A percentile compares a stretch with the other conserved stretches of the same genome.
Conservation (phyloP, 2,329 filamentous ascomycete genomes). For the Endoconidiophora polonica region DNA sequence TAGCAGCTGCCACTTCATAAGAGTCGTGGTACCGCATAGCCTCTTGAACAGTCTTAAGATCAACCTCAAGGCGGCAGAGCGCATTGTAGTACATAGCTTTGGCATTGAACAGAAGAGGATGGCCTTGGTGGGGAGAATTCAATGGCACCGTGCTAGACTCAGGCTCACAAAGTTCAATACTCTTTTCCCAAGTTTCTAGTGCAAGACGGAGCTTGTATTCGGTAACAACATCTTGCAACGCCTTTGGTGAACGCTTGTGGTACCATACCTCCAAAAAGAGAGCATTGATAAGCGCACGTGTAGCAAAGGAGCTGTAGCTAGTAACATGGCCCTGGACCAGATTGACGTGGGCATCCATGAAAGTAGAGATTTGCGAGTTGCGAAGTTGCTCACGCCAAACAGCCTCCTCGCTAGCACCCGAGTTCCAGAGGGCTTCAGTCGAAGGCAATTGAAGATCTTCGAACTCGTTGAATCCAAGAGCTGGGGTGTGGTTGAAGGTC, state of each 20-base stretch:
- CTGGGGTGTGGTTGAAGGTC: constrained; percentile 95
- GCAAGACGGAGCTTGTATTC: constrained; percentile 95
- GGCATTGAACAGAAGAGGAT: constrained; percentile 87
- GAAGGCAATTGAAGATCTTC: constrained; percentile 85
- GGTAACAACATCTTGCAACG: constrained; percentile 88
- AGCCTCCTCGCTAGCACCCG: constrained; percentile 59
- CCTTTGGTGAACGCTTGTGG: constrained; percentile 95
- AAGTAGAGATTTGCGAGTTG: constrained; percentile 64
- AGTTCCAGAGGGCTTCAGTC: constrained; percentile 86
- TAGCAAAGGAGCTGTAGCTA: constrained; percentile 90
- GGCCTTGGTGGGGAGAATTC: constrained; percentile 80
- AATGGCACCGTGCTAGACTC: constrained; percentile 78
- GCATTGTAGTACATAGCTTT: constrained; percentile 95
- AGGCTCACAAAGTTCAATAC: constrained; percentile 79
- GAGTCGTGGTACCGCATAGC: constrained; percentile 92
- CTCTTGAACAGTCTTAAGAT: constrained; percentile 90
- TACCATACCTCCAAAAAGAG: constrained; percentile 98
- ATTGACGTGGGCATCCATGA: constrained; percentile 86
- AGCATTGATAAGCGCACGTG: constrained; percentile 96
- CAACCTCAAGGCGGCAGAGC: constrained; percentile 78
- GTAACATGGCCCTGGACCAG: constrained; percentile 85
- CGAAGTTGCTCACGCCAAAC: constrained; percentile 57
- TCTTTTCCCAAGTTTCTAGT: constrained; percentile 97
- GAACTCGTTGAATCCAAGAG: constrained; percentile 96
- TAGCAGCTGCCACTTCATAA: constrained; percentile 89